Conservation (phyloP, 2,329 filamentous ascomycete genomes). For the Blumeriella jaapii region DNA sequence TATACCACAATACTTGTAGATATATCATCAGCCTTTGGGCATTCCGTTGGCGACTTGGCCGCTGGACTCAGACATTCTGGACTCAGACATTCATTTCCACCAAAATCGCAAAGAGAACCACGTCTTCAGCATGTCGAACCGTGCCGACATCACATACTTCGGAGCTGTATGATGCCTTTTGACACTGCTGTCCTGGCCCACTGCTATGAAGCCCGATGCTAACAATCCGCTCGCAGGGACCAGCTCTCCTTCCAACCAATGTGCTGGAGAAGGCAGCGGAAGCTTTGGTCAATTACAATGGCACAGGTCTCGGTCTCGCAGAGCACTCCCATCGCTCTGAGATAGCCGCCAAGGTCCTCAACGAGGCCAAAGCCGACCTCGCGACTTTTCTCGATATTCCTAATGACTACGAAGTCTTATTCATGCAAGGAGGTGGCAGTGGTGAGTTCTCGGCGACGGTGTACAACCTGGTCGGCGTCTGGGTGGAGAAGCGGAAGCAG, state of each 20-base stretch:
- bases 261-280: conserved; percentile 68
- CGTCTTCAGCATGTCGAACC: conserved; percentile 49
- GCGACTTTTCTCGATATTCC: conserved; percentile 68
- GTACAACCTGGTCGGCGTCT: conserved; percentile 74
- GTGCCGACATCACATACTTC: conserved; percentile 73
- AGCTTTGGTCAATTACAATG: conserved; percentile 71
- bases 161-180: too few relatives aligned
- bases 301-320: conserved; percentile 72
- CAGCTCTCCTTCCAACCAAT: conserved; percentile 70
- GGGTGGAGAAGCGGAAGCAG: conserved; percentile 60
- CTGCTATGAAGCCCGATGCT: too few relatives aligned
- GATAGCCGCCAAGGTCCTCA: conserved; percentile 67
- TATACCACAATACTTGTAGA: too few relatives aligned
- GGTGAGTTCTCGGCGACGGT: conserved; percentile 76
- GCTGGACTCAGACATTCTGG: too few relatives aligned
- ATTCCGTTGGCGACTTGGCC: too few relatives aligned
- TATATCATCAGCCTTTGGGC: too few relatives aligned
- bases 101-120: background rate
- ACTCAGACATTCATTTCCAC: too few relatives aligned
- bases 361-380: conserved; percentile 65
- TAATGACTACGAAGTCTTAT: conserved; percentile 75
- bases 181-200: too few relatives aligned
- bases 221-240: too few relatives aligned
- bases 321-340: conserved; percentile 84
- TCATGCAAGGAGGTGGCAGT: conserved; percentile 78